Conservation (phyloP, 306 rosid genomes). For the Glycine tomentella region DNA sequence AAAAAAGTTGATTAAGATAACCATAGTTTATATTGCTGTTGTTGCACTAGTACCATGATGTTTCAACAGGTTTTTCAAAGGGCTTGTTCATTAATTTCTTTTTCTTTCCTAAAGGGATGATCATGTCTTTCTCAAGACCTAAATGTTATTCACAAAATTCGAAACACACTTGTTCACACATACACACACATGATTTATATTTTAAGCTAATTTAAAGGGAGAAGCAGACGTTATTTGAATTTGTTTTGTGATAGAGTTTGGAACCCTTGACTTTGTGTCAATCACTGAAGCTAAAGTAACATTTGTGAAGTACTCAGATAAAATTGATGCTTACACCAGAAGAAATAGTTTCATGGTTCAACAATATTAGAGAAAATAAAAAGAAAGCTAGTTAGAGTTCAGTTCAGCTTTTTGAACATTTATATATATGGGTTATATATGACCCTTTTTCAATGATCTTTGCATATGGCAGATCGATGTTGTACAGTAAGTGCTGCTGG, state of each 20-base stretch:
- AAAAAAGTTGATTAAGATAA: slow-evolving; percentile 62
- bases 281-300: slow-evolving; percentile 3
- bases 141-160: slow-evolving; percentile 54
- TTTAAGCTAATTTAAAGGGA: slow-evolving; percentile 37
- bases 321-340: no score
- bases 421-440: neutral
- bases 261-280: slow-evolving; percentile 13
- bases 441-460: neutral
- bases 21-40: slow-evolving; percentile 41
- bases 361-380: no score
- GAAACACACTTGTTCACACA: neutral
- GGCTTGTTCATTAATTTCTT: slow-evolving; percentile 40
- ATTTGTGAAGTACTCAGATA: no score
- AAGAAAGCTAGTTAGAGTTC: no score
- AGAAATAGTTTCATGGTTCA: no score
- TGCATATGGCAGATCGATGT: slow-evolving; percentile 30
- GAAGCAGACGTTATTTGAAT: slow-evolving; percentile 51
- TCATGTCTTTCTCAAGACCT: slow-evolving; percentile 62
- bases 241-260: slow-evolving; percentile 37
- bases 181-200: neutral
- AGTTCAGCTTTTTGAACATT: no score
- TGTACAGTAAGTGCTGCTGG: slow-evolving; percentile 16
- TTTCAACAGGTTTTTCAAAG: slow-evolving; percentile 5
- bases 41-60: slow-evolving; percentile 48
- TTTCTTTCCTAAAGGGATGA: slow-evolving; percentile 55